These are phyloP conservation scores for Posidonia oceanica DNA, from an alignment of 116 monocot genomes.

Conservation along the genomic window DNA sequence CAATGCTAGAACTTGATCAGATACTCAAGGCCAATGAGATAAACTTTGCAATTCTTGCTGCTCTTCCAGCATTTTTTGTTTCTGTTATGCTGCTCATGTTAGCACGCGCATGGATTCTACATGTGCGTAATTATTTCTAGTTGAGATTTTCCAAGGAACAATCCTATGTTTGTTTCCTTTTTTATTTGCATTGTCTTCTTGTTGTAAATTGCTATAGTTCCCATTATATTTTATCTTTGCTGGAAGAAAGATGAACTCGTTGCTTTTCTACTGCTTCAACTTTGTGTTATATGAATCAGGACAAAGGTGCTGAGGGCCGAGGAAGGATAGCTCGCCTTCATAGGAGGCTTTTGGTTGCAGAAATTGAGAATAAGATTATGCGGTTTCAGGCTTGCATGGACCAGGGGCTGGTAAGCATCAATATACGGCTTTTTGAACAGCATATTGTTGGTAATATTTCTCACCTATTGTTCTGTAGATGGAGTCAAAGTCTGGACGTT, in stretches of 20 bases:
- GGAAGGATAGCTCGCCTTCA: slow-evolving; percentile 73
- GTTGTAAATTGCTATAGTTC: neutral
- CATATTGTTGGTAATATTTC: too few relatives aligned
- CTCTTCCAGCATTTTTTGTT: slow-evolving; percentile 91
- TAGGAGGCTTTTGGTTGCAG: slow-evolving; percentile 75
- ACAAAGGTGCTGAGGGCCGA: slow-evolving; percentile 89
- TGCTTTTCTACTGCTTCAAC: too few relatives aligned
- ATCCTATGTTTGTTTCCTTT: neutral
- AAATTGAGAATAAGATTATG: slow-evolving; percentile 78
- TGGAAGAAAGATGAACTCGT: too few relatives aligned
- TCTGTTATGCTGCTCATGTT: slow-evolving; percentile 60
- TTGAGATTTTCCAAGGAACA: neutral
- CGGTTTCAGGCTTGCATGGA: slow-evolving; percentile 51
- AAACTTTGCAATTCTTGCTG: slow-evolving; percentile 98
- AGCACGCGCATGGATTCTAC: slow-evolving; percentile 54
- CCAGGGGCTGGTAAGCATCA: slow-evolving; percentile 46
- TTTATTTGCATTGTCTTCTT: neutral
- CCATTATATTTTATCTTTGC: neutral
- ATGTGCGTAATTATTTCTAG: slow-evolving; percentile 21
- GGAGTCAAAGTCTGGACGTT: too few relatives aligned
- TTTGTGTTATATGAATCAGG: slow-evolving; percentile 25
- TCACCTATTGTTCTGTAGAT: too few relatives aligned
- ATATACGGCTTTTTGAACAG: neutral
- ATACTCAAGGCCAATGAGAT: slow-evolving; percentile 99
- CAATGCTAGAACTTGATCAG: slow-evolving; percentile 96